phyloP scores from a whole-genome alignment of 495 filamentous ascomycete genomes.

The Aspergillus sclerotiicarbonarius region DNA sequence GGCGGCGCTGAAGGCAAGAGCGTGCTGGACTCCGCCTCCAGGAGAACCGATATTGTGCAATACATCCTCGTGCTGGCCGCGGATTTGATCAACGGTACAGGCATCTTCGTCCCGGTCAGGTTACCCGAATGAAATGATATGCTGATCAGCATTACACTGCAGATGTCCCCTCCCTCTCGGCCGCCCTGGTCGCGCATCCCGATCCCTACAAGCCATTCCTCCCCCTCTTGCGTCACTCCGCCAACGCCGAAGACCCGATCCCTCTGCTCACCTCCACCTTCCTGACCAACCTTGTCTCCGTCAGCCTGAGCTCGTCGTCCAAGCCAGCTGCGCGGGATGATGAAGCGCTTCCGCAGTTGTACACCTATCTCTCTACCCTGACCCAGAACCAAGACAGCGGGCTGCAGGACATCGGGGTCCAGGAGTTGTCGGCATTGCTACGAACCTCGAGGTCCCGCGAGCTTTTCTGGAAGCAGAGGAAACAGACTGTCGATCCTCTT shows the following conservation, averaged over 20 bases:
- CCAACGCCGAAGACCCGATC: slow-evolving; percentile 78
- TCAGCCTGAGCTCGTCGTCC: slow-evolving; percentile 56
- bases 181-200: slow-evolving; percentile 69
- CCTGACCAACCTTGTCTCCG: slow-evolving; percentile 75
- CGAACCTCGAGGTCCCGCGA: slow-evolving; percentile 70
- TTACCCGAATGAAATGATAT: not conserved
- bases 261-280: slow-evolving; percentile 88
- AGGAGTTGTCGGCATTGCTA: slow-evolving; percentile 84
- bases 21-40: slow-evolving; percentile 76
- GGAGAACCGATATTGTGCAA: slow-evolving; percentile 83
- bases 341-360: slow-evolving; percentile 81
- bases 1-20: slow-evolving; percentile 69
- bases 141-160: slow-evolving; percentile 2
- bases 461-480: slow-evolving; percentile 83
- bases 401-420: slow-evolving; percentile 92
- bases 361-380: slow-evolving; percentile 76
- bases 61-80: slow-evolving; percentile 88
- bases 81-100: slow-evolving; percentile 80
- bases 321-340: slow-evolving; percentile 58
- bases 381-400: slow-evolving; percentile 81
- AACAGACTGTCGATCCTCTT: slow-evolving; percentile 78
- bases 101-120: not conserved
- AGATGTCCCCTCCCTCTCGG: slow-evolving; percentile 77
- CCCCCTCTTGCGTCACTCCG: slow-evolving; percentile 77
- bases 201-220: slow-evolving; percentile 83